phyloP scores from a whole-genome alignment of 495 filamentous ascomycete genomes.

The Neurospora cerealis region DNA sequence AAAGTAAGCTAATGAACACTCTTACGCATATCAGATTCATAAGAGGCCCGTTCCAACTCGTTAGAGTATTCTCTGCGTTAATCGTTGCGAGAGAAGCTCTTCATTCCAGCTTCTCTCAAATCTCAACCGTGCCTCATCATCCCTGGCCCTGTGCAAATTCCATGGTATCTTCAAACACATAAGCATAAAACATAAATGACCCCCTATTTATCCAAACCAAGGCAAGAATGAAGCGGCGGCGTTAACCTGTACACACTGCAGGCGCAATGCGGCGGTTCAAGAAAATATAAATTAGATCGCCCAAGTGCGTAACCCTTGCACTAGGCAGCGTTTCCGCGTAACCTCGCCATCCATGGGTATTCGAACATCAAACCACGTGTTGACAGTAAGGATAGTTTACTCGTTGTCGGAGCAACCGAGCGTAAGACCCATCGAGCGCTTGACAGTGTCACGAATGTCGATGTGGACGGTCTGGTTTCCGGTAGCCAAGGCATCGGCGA shows the following conservation, averaged over 20 bases:
- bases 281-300: neutral
- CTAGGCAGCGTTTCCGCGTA: neutral
- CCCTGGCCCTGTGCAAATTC: neutral
- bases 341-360: neutral
- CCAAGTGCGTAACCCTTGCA: neutral
- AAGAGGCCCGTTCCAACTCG: neutral
- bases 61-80: neutral
- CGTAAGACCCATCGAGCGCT: constrained; percentile 7
- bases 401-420: constrained; percentile 10
- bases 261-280: neutral
- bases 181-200: neutral
- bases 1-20: neutral
- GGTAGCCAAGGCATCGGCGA: constrained; percentile 34
- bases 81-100: neutral
- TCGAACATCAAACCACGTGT: neutral
- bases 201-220: neutral
- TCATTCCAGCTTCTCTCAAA: neutral
- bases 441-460: constrained; percentile 20
- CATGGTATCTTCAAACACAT: constrained; percentile 4
- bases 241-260: neutral
- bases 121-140: neutral
- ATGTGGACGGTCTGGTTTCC: constrained; percentile 27
- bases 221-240: neutral
- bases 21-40: neutral
- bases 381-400: neutral